Percentiles rank a stretch among this genome's conserved stretches.
These are phyloP conservation scores for Acanthamoeba castellanii DNA, from an alignment of 208 protist species.

Conservation along the genomic window DNA sequence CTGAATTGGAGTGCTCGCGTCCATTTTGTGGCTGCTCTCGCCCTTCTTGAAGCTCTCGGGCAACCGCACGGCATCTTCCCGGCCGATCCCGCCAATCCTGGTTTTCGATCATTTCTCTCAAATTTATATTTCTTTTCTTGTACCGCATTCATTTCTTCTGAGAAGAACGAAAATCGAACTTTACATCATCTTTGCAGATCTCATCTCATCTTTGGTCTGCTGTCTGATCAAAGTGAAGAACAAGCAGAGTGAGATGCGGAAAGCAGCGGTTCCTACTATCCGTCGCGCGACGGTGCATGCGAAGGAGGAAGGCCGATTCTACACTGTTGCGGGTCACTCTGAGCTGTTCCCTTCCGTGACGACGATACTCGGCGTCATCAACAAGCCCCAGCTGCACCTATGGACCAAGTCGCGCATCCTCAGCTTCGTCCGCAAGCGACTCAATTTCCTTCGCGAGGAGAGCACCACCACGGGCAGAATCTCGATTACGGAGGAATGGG, in stretches of 20 bases:
- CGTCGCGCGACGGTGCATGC: background rate
- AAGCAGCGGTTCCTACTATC: background rate
- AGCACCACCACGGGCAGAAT: background rate
- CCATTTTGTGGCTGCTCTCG: too few relatives aligned
- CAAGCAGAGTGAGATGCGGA: background rate
- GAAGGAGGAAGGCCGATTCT: constrained; percentile 50
- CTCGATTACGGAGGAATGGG: constrained; percentile 67
- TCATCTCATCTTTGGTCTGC: too few relatives aligned
- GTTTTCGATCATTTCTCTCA: too few relatives aligned
- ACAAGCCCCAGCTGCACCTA: constrained; percentile 24
- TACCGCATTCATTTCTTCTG: too few relatives aligned
- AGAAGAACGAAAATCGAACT: too few relatives aligned
- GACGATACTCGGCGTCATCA: constrained; percentile 76
- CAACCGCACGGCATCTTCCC: too few relatives aligned
- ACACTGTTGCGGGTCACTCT: background rate
- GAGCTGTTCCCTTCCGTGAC: constrained; percentile 78
- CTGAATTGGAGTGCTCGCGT: too few relatives aligned
- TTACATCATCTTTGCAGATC: too few relatives aligned
- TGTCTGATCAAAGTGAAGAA: too few relatives aligned
- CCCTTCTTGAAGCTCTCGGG: too few relatives aligned
- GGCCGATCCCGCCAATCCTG: too few relatives aligned
- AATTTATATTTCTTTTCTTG: too few relatives aligned
- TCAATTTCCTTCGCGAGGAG: background rate
- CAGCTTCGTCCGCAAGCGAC: background rate
- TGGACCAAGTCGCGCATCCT: constrained; percentile 14